These are phyloP conservation scores for Trypanosoma brucei DNA, from an alignment of 208 protist genomes.

Conservation along the genomic window DNA sequence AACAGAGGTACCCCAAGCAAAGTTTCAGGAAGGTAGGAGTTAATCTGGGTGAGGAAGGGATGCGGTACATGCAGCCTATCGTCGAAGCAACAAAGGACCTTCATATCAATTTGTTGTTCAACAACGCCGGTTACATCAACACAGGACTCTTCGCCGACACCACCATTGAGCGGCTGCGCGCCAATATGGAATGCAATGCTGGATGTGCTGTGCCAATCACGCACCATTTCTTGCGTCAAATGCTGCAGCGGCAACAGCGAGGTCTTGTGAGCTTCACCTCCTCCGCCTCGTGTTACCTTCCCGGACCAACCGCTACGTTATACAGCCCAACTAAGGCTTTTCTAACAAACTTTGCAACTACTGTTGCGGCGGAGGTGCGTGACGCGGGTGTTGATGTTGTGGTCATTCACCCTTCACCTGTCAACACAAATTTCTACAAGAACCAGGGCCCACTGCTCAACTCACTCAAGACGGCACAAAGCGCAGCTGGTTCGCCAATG, in stretches of 20 bases:
- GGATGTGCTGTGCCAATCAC: conserved; percentile 83
- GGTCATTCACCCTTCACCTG: conserved; percentile 84
- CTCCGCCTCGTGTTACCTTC: conserved; percentile 73
- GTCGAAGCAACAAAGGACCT: conserved; percentile 63
- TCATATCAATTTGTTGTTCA: conserved; percentile 79
- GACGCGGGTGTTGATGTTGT: conserved; percentile 83
- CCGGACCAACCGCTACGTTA: conserved; percentile 80
- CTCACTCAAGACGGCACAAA: conserved; percentile 70
- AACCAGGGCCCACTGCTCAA: conserved; percentile 69
- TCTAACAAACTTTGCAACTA: conserved; percentile 79
- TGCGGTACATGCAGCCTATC: conserved; percentile 74
- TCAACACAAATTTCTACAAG: conserved; percentile 90
- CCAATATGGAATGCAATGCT: conserved; percentile 91
- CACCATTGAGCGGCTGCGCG: conserved; percentile 61
- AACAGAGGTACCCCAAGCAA: conserved; percentile 57
- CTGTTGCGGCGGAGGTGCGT: conserved; percentile 75
- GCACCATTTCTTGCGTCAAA: conserved; percentile 81
- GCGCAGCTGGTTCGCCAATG: conserved; percentile 59
- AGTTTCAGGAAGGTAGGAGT: conserved; percentile 86
- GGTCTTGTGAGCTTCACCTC: conserved; percentile 90
- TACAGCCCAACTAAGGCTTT: conserved; percentile 93
- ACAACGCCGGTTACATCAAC: conserved; percentile 93
- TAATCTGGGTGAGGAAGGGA: conserved; percentile 74
- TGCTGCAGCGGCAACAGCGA: conserved; percentile 68
- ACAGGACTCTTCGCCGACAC: conserved; percentile 90